Conservation (phyloP, 2,329 filamentous ascomycete genomes). For the Thielaviopsis ethacetica region DNA sequence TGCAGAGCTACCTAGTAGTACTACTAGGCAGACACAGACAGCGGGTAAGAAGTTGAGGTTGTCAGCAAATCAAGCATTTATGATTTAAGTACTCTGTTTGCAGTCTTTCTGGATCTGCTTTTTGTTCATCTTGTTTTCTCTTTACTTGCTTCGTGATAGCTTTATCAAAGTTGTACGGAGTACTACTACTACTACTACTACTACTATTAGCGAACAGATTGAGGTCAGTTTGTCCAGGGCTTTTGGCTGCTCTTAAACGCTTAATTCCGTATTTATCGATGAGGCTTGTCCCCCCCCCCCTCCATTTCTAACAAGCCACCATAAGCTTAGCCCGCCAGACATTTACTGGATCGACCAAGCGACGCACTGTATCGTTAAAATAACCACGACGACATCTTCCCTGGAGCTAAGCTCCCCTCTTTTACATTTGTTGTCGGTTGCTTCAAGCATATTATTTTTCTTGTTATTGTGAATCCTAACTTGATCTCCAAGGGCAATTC, state of each 20-base stretch:
- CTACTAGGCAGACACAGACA: background rate
- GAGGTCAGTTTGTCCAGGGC: background rate
- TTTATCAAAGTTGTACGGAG: no score
- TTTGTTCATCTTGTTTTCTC: background rate
- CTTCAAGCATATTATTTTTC: no score
- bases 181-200: no score
- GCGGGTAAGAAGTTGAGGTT: no score
- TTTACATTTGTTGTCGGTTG: background rate
- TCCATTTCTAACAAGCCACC: background rate
- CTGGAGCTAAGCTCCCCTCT: background rate
- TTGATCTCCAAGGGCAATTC: background rate
- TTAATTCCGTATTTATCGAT: background rate
- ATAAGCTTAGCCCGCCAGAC: background rate
- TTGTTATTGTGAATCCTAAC: background rate
- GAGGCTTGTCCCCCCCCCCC: background rate
- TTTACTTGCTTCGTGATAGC: no score
- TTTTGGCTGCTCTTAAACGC: background rate
- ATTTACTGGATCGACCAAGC: background rate
- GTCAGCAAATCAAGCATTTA: no score
- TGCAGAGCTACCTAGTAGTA: no score
- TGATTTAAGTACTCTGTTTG: background rate
- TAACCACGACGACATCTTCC: background rate
- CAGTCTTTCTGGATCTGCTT: background rate
- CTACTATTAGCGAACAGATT: background rate
- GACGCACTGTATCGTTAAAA: background rate